Conservation (phyloP, 805 yeast species). For the Teunomyces panamensis region DNA sequence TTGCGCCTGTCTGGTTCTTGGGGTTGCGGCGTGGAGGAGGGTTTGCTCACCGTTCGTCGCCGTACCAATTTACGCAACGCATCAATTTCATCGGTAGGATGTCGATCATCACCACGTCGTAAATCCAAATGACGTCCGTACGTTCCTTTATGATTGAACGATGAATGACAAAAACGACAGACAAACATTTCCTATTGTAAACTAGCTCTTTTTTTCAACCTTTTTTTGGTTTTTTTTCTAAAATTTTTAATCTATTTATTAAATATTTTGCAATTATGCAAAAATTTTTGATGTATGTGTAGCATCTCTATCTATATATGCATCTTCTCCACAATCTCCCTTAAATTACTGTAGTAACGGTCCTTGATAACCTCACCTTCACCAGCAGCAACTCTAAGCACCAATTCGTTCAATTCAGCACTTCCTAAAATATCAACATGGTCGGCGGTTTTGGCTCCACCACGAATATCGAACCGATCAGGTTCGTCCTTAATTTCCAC, state of each 20-base stretch:
- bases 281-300: neutral
- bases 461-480: slow-evolving; percentile 88
- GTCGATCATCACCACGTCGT: slow-evolving; percentile 50
- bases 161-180: slow-evolving; percentile 52
- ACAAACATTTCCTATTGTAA: slow-evolving; percentile 5
- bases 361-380: slow-evolving; percentile 65
- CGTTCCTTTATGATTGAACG: slow-evolving; percentile 57
- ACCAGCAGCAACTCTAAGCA: slow-evolving; percentile 81
- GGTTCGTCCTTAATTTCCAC: slow-evolving; percentile 95
- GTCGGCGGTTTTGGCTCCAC: slow-evolving; percentile 97
- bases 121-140: slow-evolving; percentile 59
- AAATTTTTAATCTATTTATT: neutral
- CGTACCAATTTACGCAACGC: slow-evolving; percentile 5
- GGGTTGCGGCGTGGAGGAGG: neutral
- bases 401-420: slow-evolving; percentile 84
- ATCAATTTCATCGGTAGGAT: slow-evolving; percentile 50
- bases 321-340: slow-evolving; percentile 58
- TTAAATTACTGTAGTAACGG: slow-evolving; percentile 54
- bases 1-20: neutral
- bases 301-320: slow-evolving; percentile 33
- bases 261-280: neutral
- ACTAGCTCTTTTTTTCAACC: neutral
- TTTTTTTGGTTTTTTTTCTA: neutral
- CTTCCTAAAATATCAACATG: slow-evolving; percentile 96
- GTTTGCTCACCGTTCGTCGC: neutral